Percentiles rank a stretch among this genome's conserved stretches.
Evolutionary conservation across 148 eudicot species (phyloP).

Genomic region (Chenopodium berlandieri): DNA sequence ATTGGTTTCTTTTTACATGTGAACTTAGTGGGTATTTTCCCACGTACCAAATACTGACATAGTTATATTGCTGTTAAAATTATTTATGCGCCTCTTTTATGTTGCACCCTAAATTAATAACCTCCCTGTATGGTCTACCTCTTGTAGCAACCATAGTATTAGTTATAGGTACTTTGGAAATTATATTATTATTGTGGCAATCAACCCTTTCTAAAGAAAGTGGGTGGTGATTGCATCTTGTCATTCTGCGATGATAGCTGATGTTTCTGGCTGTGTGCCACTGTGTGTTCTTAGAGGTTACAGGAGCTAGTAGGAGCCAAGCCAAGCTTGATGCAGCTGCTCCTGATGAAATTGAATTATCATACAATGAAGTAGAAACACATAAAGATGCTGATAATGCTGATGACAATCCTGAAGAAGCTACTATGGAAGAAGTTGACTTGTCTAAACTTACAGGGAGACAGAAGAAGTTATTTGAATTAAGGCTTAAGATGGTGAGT

Average conservation of each 20-base stretch:
- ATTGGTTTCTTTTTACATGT: background rate
- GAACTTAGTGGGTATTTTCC: background rate
- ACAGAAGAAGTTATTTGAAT: constrained; percentile 74
- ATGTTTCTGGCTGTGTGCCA: constrained; percentile 6
- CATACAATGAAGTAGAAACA: constrained; percentile 37
- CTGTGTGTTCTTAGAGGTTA: constrained; percentile 23
- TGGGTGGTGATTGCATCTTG: background rate
- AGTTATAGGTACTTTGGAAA: background rate
- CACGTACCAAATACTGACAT: background rate
- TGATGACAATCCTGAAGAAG: constrained; percentile 38
- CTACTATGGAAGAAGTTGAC: constrained; percentile 35
- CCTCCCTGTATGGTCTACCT: too few species aligned
- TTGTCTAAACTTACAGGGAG: constrained; percentile 68
- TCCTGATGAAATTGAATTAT: constrained; percentile 34
- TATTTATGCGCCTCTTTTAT: background rate
- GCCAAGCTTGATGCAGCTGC: constrained; percentile 25
- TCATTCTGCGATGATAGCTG: background rate
- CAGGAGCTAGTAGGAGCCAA: constrained; percentile 28
- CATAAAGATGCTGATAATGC: constrained; percentile 40
- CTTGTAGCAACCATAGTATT: too few species aligned
- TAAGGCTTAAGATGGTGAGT: constrained; percentile 82
- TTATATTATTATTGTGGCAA: background rate
- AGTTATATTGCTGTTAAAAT: background rate
- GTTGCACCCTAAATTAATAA: background rate
- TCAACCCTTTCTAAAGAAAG: background rate